phyloP scores from a whole-genome alignment of 371 early-diverging fungal species.

The Vittaforma corneae region DNA sequence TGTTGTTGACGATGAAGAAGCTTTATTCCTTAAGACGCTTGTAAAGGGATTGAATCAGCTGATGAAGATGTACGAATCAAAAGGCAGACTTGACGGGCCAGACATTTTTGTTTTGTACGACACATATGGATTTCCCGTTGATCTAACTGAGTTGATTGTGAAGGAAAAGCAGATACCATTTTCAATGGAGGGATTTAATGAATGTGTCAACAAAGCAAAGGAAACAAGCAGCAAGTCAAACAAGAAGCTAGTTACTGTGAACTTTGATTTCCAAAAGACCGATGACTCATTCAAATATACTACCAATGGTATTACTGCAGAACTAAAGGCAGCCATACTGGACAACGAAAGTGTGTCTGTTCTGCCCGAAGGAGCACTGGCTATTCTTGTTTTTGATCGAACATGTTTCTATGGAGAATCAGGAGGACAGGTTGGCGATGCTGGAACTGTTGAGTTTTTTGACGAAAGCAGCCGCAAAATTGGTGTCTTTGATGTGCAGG shows the following conservation, averaged over 20 bases:
- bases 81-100: constrained; percentile 66
- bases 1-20: constrained; percentile 86
- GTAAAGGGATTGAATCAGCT: constrained; percentile 90
- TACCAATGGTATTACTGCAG: constrained; percentile 32
- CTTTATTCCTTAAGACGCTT: constrained; percentile 83
- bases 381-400: constrained; percentile 70
- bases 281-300: constrained; percentile 77
- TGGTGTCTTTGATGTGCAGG: constrained; percentile 64
- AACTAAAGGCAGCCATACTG: constrained; percentile 8
- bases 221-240: constrained; percentile 61
- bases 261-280: constrained; percentile 60
- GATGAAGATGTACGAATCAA: constrained; percentile 67
- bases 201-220: constrained; percentile 70
- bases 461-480: constrained; percentile 62
- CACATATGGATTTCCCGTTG: constrained; percentile 97
- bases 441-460: constrained; percentile 71
- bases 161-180: constrained; percentile 78
- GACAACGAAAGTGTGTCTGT: constrained; percentile 21
- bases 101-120: constrained; percentile 95
- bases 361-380: constrained; percentile 62
- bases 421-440: constrained; percentile 94
- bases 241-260: constrained; percentile 17
- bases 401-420: constrained; percentile 96
- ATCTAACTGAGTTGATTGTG: constrained; percentile 90
- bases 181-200: constrained; percentile 72